Conservation (phyloP, 1,284 basidiomycete genomes). For the Cryptococcus sp. region DNA sequence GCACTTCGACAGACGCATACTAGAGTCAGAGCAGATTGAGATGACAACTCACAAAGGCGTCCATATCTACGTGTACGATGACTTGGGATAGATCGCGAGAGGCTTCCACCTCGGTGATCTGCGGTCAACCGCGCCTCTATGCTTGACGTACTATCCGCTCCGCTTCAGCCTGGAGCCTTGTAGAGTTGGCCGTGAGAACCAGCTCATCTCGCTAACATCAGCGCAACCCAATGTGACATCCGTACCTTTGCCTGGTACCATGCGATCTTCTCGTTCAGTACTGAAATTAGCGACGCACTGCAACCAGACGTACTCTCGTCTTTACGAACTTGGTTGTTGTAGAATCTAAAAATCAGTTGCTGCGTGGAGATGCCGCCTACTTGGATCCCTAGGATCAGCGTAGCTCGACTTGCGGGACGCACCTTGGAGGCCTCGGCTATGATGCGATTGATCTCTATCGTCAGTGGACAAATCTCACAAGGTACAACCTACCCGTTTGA, state of each 20-base stretch:
- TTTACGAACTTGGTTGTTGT: conserved; percentile 43
- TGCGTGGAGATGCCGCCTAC: too few species aligned
- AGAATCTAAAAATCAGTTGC: too few species aligned
- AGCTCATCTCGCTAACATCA: conserved; percentile 37
- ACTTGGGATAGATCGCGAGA: conserved; percentile 71
- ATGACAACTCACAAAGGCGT: conserved; percentile 37
- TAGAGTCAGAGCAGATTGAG: conserved; percentile 7
- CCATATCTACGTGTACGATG: conserved; percentile 53
- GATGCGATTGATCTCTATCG: conserved; percentile 41
- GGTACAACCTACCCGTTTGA: conserved; percentile 32
- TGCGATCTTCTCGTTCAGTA: conserved; percentile 42
- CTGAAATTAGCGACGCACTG: conserved; percentile 2
- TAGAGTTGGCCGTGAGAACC: conserved; percentile 25
- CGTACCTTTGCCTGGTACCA: conserved; percentile 40
- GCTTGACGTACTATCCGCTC: conserved; percentile 36
- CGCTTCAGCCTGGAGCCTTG: conserved; percentile 35
- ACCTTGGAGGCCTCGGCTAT: conserved; percentile 46
- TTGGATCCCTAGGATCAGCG: conserved; percentile 37
- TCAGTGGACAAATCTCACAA: conserved; percentile 2
- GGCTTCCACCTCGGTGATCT: conserved; percentile 72
- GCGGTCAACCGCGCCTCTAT: not conserved
- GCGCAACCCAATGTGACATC: not conserved
- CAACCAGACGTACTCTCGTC: conserved; percentile 18
- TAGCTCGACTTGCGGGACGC: not conserved
- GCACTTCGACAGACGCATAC: conserved; percentile 54